Conservation (phyloP, 2,329 filamentous ascomycete genomes). For the Ophiostoma pallidulum region DNA sequence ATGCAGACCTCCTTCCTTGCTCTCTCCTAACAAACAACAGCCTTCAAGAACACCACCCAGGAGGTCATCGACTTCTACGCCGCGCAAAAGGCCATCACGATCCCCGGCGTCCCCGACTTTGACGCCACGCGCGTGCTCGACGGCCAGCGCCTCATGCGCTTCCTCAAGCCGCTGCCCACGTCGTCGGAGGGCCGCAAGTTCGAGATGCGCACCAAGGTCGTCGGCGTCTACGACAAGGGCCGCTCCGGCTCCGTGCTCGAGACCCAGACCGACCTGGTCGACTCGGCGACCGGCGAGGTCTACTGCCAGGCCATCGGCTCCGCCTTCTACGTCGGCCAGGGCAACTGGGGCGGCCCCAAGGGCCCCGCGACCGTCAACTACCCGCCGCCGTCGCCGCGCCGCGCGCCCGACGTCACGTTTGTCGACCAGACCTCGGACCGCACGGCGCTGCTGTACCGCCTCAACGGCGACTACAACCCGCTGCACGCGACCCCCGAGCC, state of each 20-base stretch:
- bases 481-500: slow-evolving; percentile 81
- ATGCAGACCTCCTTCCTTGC: not conserved
- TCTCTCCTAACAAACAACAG: slow-evolving; percentile 26
- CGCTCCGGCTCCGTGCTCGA: slow-evolving; percentile 74
- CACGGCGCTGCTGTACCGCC: slow-evolving; percentile 67
- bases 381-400: slow-evolving; percentile 61
- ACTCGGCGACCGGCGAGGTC: slow-evolving; percentile 56
- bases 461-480: slow-evolving; percentile 93
- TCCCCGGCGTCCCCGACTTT: slow-evolving; percentile 68
- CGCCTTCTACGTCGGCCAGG: slow-evolving; percentile 72
- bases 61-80: slow-evolving; percentile 83
- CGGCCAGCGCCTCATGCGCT: slow-evolving; percentile 70
- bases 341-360: slow-evolving; percentile 81
- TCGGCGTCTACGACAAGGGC: slow-evolving; percentile 87
- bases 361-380: slow-evolving; percentile 72
- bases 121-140: slow-evolving; percentile 68
- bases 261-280: slow-evolving; percentile 67
- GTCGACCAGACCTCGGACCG: slow-evolving; percentile 61
- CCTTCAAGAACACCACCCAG: slow-evolving; percentile 67
- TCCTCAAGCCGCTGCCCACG: slow-evolving; percentile 66
- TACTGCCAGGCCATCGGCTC: slow-evolving; percentile 62
- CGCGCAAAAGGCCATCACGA: slow-evolving; percentile 52
- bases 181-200: slow-evolving; percentile 63
- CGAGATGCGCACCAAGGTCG: slow-evolving; percentile 65
- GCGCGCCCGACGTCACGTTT: slow-evolving; percentile 60